phyloP scores from a whole-genome alignment of 257 asterid species.

The Verbascum thapsus region DNA sequence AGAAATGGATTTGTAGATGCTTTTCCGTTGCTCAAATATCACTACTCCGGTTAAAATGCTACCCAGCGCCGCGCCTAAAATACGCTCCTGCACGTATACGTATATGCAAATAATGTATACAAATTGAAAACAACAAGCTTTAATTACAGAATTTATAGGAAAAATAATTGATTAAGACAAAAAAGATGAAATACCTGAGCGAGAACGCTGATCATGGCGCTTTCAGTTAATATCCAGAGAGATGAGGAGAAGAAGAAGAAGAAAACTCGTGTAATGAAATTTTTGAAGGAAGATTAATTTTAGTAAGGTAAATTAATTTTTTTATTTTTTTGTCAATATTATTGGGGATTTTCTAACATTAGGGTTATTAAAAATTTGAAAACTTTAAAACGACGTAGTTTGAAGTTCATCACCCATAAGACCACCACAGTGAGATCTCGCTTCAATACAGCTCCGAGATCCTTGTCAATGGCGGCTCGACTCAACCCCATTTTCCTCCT shows the following conservation, averaged over 20 bases:
- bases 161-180: too few relatives aligned
- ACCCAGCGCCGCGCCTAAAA: constrained; percentile 67
- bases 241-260: too few relatives aligned
- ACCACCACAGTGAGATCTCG: constrained; percentile 34
- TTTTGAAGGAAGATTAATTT: not conserved
- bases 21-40: constrained; percentile 54
- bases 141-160: not conserved
- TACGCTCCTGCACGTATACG: constrained; percentile 58
- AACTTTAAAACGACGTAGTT: constrained; percentile 8
- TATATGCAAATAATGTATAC: not conserved
- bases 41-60: constrained; percentile 43
- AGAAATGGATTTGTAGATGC: constrained; percentile 49
- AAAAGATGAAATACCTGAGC: constrained; percentile 50
- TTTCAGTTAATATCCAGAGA: constrained; percentile 7
- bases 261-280: not conserved
- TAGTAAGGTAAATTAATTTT: not conserved
- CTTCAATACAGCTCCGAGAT: constrained; percentile 23
- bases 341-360: too few relatives aligned
- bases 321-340: too few relatives aligned
- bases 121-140: not conserved
- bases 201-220: constrained; percentile 67
- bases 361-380: too few relatives aligned
- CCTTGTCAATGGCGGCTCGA: constrained; percentile 45
- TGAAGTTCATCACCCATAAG: not conserved
- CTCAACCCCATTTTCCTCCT: constrained; percentile 26